phyloP scores from a whole-genome alignment of 108 stramenopile species.

The Cyclotella distinguenda region DNA sequence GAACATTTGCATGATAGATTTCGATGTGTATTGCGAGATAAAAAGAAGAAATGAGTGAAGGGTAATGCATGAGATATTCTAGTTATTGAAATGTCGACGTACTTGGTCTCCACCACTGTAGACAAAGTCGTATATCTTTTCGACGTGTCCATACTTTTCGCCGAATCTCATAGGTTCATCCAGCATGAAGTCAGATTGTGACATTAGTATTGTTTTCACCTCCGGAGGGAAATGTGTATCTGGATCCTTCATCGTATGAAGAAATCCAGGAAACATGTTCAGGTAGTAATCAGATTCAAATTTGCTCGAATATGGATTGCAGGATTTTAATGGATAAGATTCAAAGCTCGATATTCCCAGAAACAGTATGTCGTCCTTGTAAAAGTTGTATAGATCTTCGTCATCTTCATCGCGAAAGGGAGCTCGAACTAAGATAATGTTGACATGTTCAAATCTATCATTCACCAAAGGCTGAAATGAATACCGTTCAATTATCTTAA shows the following conservation, averaged over 20 bases:
- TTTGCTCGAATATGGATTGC: conserved; percentile 36
- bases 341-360: conserved; percentile 48
- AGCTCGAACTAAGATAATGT: conserved; percentile 41
- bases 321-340: conserved; percentile 37
- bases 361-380: conserved; percentile 45
- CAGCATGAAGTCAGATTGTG: conserved; percentile 41
- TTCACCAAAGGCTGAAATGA: conserved; percentile 45
- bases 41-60: background rate
- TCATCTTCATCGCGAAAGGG: conserved; percentile 31
- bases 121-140: conserved; percentile 48
- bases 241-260: conserved; percentile 46
- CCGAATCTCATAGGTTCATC: conserved; percentile 25
- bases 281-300: conserved; percentile 34
- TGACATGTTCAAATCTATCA: conserved; percentile 31
- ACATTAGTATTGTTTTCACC: conserved; percentile 38
- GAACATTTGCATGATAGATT: background rate
- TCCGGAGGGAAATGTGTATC: conserved; percentile 21
- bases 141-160: conserved; percentile 6
- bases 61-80: background rate
- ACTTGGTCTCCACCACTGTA: conserved; percentile 45
- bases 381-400: conserved; percentile 37
- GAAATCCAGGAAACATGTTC: conserved; percentile 47
- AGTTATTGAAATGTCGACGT: background rate
- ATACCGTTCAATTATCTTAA: conserved; percentile 29
- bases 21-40: background rate